Evolutionary conservation across 768 basidiomycete species (phyloP).

Genomic region (Leccinum imitatum): DNA sequence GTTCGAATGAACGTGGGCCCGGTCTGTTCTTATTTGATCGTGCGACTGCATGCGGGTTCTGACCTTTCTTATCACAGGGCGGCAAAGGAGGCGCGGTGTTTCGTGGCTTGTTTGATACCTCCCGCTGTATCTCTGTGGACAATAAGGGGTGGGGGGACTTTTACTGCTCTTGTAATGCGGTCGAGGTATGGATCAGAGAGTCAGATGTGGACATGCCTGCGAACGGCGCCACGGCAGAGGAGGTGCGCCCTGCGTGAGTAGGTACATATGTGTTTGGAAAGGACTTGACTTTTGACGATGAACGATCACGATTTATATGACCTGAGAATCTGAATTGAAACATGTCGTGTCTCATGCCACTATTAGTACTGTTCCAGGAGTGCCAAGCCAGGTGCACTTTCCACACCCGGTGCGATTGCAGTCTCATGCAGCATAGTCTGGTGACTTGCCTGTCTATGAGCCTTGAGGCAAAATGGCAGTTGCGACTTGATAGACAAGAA

Average conservation of each 20-base stretch:
- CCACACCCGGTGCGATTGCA: no score
- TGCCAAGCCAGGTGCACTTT: no score
- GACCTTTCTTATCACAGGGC: conserved; percentile 25
- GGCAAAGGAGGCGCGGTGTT: conserved; percentile 39
- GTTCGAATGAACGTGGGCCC: conserved; percentile 64
- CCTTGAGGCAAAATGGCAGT: no score
- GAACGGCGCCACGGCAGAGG: neutral
- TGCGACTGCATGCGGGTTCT: conserved; percentile 1
- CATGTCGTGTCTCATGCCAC: no score
- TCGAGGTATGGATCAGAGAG: conserved; percentile 58
- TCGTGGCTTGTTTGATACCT: conserved; percentile 45
- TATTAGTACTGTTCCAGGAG: no score
- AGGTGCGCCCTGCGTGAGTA: neutral
- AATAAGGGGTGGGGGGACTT: conserved; percentile 66
- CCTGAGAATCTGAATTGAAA: neutral
- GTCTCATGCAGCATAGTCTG: no score
- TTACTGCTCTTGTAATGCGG: conserved; percentile 50
- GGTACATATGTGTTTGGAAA: neutral
- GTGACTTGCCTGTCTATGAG: no score
- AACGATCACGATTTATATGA: neutral
- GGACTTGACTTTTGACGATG: neutral
- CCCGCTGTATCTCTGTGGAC: conserved; percentile 47
- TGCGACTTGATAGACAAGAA: no score
- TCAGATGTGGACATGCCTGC: neutral
- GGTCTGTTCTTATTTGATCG: conserved; percentile 39